phyloP scores from a whole-genome alignment of 2,329 filamentous ascomycete species.

The Aspergillus sclerotialis region DNA sequence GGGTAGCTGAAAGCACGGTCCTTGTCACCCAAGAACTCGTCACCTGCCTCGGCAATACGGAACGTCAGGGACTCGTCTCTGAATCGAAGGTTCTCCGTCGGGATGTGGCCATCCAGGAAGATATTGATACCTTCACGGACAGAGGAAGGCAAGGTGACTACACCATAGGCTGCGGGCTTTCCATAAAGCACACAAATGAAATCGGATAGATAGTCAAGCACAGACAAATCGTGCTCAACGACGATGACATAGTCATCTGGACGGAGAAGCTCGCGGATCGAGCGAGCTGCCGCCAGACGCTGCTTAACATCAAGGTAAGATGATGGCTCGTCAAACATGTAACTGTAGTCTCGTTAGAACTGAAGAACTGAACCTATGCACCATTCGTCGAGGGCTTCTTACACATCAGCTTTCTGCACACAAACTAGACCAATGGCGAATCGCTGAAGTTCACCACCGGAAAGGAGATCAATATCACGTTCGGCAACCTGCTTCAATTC shows the following conservation, averaged over 20 bases:
- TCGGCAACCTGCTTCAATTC: slow-evolving; percentile 86
- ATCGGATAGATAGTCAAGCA: slow-evolving; percentile 96
- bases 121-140: slow-evolving; percentile 99
- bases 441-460: slow-evolving; percentile 95
- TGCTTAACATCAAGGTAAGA: slow-evolving; percentile 99
- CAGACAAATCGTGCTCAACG: slow-evolving; percentile 97
- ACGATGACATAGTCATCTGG: slow-evolving; percentile 95
- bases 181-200: slow-evolving; percentile 98
- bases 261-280: slow-evolving; percentile 84
- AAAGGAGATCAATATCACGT: slow-evolving; percentile 82
- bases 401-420: slow-evolving; percentile 90
- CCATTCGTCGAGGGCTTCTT: slow-evolving; percentile 23
- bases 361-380: not conserved
- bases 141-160: slow-evolving; percentile 89
- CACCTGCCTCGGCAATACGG: slow-evolving; percentile 80
- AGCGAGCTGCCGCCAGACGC: slow-evolving; percentile 81
- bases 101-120: slow-evolving; percentile 96
- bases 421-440: slow-evolving; percentile 96
- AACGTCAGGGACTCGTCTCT: slow-evolving; percentile 94
- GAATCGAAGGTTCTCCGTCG: slow-evolving; percentile 97
- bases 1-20: slow-evolving; percentile 82
- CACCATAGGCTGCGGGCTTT: slow-evolving; percentile 90
- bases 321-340: slow-evolving; percentile 99
- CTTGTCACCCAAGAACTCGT: slow-evolving; percentile 82
- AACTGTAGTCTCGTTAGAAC: slow-evolving; percentile 40